A percentile compares a stretch with the other conserved stretches of the same genome.
Evolutionary conservation across 345 rosid species (phyloP).

Genomic region (Eucalyptus regnans): DNA sequence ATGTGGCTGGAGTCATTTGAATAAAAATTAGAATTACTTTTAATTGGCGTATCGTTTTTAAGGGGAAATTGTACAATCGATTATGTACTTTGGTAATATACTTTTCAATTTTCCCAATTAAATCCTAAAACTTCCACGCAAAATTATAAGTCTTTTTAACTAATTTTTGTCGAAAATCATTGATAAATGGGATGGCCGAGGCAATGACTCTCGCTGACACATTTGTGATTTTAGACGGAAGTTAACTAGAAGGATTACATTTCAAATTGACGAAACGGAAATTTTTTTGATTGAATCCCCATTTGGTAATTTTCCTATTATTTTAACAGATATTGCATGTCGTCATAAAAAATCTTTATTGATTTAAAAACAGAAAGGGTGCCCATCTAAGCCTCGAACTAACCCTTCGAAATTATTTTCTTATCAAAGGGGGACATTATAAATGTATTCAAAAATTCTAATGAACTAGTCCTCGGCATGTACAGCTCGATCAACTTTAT

Average conservation of each 20-base stretch:
- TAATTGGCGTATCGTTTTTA: accelerated
- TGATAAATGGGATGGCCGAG: accelerated
- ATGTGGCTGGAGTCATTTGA: not conserved
- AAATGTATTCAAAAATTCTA: not conserved
- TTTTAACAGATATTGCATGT: not conserved
- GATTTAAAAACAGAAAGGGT: not conserved
- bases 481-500: not conserved
- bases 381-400: not conserved
- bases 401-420: not conserved
- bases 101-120: not conserved
- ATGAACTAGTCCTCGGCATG: not conserved
- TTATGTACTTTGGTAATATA: not conserved
- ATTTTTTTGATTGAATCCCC: not conserved
- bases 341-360: not conserved
- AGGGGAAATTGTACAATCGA: not conserved
- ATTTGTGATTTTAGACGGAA: accelerated
- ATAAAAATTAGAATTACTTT: not conserved
- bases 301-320: not conserved
- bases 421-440: not conserved
- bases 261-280: not conserved
- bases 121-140: accelerated
- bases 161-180: accelerated
- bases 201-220: accelerated
- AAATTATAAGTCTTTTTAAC: not conserved
- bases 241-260: not conserved